These are phyloP conservation scores for Umbelopsis vinacea DNA, from an alignment of 192 early-diverging fungal genomes.

Conservation along the genomic window DNA sequence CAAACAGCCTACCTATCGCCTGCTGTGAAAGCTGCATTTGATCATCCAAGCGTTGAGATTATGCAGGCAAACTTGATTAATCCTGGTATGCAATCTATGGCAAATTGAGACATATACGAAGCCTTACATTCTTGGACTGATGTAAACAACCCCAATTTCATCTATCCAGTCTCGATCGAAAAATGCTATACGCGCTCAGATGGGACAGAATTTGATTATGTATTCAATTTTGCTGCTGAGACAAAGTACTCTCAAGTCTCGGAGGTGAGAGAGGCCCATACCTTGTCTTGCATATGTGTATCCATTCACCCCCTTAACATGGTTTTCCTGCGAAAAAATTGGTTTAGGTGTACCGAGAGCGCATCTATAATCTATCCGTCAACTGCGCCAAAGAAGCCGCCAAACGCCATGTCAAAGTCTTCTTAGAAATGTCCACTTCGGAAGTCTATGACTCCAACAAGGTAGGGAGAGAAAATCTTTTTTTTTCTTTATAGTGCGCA, in stretches of 20 bases:
- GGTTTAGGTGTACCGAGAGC: conserved; percentile 80
- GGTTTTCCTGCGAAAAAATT: not conserved
- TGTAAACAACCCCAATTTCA: conserved; percentile 1
- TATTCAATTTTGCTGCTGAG: conserved; percentile 94
- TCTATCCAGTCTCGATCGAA: conserved; percentile 64
- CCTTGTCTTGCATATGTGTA: not conserved
- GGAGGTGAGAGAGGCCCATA: conserved; percentile 57
- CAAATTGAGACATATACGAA: not conserved
- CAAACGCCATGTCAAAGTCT: conserved; percentile 69
- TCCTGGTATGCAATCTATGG: conserved; percentile 51
- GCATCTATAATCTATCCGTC: conserved; percentile 71
- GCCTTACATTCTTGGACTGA: conserved; percentile 6
- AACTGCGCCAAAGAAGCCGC: conserved; percentile 85
- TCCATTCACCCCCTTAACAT: not conserved
- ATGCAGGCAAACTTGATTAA: conserved; percentile 79
- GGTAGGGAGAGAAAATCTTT: conserved; percentile 45
- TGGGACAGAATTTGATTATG: conserved; percentile 81
- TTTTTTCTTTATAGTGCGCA: not conserved
- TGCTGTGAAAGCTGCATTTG: conserved; percentile 66
- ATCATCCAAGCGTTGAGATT: conserved; percentile 66
- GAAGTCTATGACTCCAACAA: conserved; percentile 87
- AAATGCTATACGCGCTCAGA: conserved; percentile 74
- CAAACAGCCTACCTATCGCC: conserved; percentile 77
- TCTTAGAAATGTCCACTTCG: conserved; percentile 88
- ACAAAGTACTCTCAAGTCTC: conserved; percentile 89